Evolutionary conservation across 1,284 basidiomycete genomes (phyloP), one percentile per base, ranked within the genome.

Genomic region (Microbotryum scabiosae): DNA sequence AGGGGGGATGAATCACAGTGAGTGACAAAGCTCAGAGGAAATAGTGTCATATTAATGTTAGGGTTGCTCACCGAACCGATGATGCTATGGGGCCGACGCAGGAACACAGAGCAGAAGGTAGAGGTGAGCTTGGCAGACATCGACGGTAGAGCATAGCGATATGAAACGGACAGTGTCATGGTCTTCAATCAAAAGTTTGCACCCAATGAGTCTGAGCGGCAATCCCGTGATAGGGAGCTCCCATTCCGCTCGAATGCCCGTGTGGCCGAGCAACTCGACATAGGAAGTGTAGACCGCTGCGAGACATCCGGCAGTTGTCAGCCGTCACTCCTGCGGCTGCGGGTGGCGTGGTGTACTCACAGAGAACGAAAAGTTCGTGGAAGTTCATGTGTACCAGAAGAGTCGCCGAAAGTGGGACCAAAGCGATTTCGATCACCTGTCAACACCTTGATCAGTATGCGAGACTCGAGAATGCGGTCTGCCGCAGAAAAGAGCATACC

Each of bases 241-340:
- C 57, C 57, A 59, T 8, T 53, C 28, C 7, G 57, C 51, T 8
- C 57, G 43, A 10, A 59, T 53, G 2, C 57, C 57, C 3, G 51
- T 53, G 51, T 59, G 57, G 8, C 57, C 56, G n/a, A 48, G 46
- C n/a, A 59, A 41, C 44, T 59, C 51, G 26, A 53, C 44, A 20
- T 53, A 53, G 16, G 44, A 20, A 20, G 26, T 32, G 30, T 8
- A 23, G n/a, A 41, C 16, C 36, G 36, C 36, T 41, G 36, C 16
- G 36, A 41, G 12, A 41, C 14, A 3, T 18, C 36, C 36, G 12
- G 16, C 16, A 18, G 5, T 41, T 18, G 14, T 41, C 36, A 41
- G 36, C 14, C 14, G 16, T 18, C 36, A 16, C 14, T 41, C 30
- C 36, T 41, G 36, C 14, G 36, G 16, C 14, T 41, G 14, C 6